A percentile compares a stretch with the other conserved stretches of the same genome.
Conservation (phyloP, 371 early-diverging fungal genomes). For the Blakeslea trispora region DNA sequence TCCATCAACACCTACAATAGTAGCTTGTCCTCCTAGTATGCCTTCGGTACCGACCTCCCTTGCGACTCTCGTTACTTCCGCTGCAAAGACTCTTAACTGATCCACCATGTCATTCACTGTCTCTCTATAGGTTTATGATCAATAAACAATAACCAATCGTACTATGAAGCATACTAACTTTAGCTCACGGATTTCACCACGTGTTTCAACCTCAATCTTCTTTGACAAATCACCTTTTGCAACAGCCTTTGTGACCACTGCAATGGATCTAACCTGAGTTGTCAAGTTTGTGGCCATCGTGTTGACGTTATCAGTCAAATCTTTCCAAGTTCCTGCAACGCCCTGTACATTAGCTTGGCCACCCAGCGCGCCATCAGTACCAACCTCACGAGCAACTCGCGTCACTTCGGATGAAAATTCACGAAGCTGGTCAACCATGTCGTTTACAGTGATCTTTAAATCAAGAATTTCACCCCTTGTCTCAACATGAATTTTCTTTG, state of each 20-base stretch:
- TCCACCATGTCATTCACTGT: conserved; percentile 36
- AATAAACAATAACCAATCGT: neutral
- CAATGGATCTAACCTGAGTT: conserved; percentile 44
- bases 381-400: conserved; percentile 36
- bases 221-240: conserved; percentile 40
- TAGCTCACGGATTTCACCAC: conserved; percentile 39
- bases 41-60: conserved; percentile 33
- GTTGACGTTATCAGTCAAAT: conserved; percentile 43
- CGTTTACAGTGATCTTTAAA: conserved; percentile 30
- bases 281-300: conserved; percentile 45
- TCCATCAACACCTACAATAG: conserved; percentile 57
- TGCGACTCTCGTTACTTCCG: conserved; percentile 31
- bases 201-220: conserved; percentile 35
- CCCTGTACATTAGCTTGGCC: conserved; percentile 49
- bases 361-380: conserved; percentile 51
- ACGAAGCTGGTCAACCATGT: conserved; percentile 32
- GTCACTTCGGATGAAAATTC: conserved; percentile 50
- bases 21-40: conserved; percentile 31
- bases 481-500: conserved; percentile 34
- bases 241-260: conserved; percentile 41
- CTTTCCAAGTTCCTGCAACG: too few relatives aligned
- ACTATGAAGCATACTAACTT: conserved; percentile 12
- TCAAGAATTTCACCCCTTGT: conserved; percentile 32
- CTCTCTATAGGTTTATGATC: conserved; percentile 2
- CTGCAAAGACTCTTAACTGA: conserved; percentile 31